Percentiles rank a stretch among this genome's conserved stretches.
Evolutionary conservation across 2,329 filamentous ascomycete species (phyloP).

Genomic region (Sclerotinia borealis): DNA sequence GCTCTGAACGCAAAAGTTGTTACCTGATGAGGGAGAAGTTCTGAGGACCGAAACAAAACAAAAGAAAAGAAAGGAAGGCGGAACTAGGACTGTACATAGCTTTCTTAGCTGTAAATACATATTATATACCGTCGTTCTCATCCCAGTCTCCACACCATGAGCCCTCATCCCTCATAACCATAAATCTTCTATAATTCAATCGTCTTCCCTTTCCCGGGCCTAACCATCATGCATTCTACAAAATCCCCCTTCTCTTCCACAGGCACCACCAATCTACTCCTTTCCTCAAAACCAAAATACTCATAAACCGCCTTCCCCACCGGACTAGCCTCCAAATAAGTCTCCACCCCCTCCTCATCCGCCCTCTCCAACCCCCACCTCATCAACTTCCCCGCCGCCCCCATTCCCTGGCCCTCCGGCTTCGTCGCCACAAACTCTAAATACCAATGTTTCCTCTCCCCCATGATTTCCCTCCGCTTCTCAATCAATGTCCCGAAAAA

Average conservation of each 20-base stretch:
- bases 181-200: neutral
- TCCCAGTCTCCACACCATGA: neutral
- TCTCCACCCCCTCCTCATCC: conserved; percentile 38
- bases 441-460: conserved; percentile 41
- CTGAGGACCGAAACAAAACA: neutral
- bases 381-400: conserved; percentile 40
- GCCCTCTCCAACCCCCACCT: conserved; percentile 43
- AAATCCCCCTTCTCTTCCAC: conserved; percentile 29
- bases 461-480: conserved; percentile 37
- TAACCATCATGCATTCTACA: conserved; percentile 31
- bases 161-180: neutral
- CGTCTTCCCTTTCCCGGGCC: neutral
- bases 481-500: conserved; percentile 38
- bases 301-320: conserved; percentile 43
- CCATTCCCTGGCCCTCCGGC: conserved; percentile 40
- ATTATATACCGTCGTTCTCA: neutral
- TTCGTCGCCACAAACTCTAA: conserved; percentile 43
- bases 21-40: neutral
- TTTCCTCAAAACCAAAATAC: conserved; percentile 41
- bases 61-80: neutral
- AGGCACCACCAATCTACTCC: conserved; percentile 38
- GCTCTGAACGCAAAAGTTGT: conserved; percentile 22
- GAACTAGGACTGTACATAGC: neutral
- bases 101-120: neutral
- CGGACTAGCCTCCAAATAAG: conserved; percentile 47